Evolutionary conservation across 2,329 filamentous ascomycete genomes (phyloP).

Genomic region (Rhynchosporium graminicola): DNA sequence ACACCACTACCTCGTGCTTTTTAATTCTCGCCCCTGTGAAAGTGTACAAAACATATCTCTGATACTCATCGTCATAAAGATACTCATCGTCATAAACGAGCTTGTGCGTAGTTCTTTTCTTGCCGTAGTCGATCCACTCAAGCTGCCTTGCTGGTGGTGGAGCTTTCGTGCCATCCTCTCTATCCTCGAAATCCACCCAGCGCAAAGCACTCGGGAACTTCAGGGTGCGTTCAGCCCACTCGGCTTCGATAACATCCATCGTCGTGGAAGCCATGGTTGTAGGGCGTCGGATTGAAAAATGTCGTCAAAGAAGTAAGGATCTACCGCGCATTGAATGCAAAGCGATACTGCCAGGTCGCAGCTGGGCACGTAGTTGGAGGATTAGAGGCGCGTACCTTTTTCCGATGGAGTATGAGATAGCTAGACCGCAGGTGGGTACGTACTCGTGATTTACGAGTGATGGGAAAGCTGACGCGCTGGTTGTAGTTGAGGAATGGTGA

Average conservation of each 20-base stretch:
- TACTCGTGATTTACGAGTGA: not conserved
- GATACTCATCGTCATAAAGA: not conserved
- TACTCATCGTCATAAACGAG: not conserved
- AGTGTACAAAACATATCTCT: not conserved
- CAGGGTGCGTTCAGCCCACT: not conserved
- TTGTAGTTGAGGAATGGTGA: too few relatives aligned
- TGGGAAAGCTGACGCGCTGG: not conserved
- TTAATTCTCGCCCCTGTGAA: too few relatives aligned
- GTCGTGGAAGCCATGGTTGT: not conserved
- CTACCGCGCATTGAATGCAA: too few relatives aligned
- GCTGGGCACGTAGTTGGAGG: not conserved
- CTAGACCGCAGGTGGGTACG: too few relatives aligned
- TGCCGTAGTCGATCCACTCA: not conserved
- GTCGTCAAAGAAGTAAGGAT: too few relatives aligned
- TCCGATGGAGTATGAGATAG: too few relatives aligned
- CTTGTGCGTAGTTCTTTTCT: not conserved
- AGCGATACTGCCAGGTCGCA: not conserved
- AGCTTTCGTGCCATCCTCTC: not conserved
- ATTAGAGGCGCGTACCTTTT: too few relatives aligned
- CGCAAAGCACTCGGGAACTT: not conserved
- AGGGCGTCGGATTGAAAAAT: too few relatives aligned
- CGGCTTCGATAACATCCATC: not conserved
- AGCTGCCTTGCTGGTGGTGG: not conserved
- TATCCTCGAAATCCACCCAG: not conserved
- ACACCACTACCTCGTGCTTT: not conserved